Percentiles rank a stretch among this genome's conserved stretches.
Conservation (phyloP, 2,329 filamentous ascomycete genomes). For the Sporothrix protearum region DNA sequence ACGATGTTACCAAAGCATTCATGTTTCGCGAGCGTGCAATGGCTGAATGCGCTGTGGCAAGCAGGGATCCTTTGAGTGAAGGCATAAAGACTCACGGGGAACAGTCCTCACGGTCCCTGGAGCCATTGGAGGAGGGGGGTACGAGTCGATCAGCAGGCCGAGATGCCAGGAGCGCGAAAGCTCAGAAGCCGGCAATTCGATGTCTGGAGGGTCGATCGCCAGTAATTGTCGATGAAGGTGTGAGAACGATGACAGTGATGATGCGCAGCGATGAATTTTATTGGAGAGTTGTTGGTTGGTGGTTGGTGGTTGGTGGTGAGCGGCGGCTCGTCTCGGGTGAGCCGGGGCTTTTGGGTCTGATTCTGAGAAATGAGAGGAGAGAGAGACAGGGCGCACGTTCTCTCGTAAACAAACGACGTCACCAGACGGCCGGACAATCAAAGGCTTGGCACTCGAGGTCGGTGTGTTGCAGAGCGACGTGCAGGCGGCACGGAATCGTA, state of each 20-base stretch:
- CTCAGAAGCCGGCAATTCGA: neutral
- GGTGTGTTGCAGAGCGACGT: neutral
- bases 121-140: conserved; percentile 5
- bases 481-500: neutral
- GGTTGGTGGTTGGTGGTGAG: no score
- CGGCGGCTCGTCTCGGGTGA: conserved; percentile 11
- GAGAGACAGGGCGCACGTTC: neutral
- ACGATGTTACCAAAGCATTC: neutral
- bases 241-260: neutral
- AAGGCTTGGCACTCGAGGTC: neutral
- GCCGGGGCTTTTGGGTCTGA: neutral
- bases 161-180: neutral
- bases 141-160: neutral
- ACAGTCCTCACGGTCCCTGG: conserved; percentile 18
- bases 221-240: neutral
- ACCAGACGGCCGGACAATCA: neutral
- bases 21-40: neutral
- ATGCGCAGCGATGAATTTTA: neutral
- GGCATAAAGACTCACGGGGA: conserved; percentile 16
- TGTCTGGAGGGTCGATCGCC: neutral
- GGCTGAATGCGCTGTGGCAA: neutral
- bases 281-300: neutral
- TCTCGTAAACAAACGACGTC: conserved; percentile 20
- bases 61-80: no score
- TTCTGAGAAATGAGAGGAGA: neutral